Evolutionary conservation across 148 eudicot genomes (phyloP).

Genomic region (Rheum nobile): DNA sequence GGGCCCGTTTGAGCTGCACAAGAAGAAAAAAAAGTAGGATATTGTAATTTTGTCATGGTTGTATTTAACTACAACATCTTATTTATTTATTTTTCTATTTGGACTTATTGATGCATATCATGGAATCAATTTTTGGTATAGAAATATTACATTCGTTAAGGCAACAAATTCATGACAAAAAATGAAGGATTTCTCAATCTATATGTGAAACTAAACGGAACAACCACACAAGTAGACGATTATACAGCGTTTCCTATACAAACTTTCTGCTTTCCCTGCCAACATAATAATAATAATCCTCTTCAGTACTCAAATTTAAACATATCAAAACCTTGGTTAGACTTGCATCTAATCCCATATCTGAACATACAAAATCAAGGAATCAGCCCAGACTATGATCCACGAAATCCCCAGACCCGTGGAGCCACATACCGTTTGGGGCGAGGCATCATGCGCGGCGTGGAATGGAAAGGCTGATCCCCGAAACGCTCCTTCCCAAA

Average conservation of each 20-base stretch:
- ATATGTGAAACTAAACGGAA: not conserved
- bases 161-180: not conserved
- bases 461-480: conserved; percentile 1
- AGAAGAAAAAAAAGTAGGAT: no score
- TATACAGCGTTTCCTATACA: not conserved
- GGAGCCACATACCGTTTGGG: not conserved
- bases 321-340: conserved; percentile 8
- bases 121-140: no score
- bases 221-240: not conserved
- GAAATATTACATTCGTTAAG: no score
- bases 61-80: no score
- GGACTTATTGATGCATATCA: no score
- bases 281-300: not conserved
- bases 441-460: not conserved
- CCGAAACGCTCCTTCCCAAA: not conserved
- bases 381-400: not conserved
- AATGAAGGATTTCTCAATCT: not conserved
- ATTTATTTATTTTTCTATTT: no score
- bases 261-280: not conserved
- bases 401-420: not conserved
- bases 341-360: conserved; percentile 7
- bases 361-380: conserved; percentile 5
- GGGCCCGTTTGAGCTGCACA: no score
- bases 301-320: not conserved
- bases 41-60: no score